Conservation (phyloP, 2,329 filamentous ascomycete genomes). For the Colletotrichum shisoi region DNA sequence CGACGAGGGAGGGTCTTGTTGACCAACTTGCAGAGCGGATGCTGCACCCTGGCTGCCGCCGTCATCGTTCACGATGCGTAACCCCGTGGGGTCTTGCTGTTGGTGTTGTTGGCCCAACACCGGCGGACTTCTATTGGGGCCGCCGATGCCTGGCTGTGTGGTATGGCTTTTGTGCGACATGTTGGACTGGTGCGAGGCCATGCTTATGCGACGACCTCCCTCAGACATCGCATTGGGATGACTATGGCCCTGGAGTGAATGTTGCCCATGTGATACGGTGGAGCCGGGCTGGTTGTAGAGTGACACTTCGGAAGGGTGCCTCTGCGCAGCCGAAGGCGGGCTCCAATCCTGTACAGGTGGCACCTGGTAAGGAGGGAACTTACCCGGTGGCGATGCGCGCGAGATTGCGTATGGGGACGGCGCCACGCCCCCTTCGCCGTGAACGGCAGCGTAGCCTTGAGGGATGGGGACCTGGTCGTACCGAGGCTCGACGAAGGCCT, state of each 20-base stretch:
- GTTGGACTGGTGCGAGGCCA: conserved; percentile 29
- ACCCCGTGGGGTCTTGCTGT: conserved; percentile 4
- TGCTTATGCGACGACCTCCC: conserved; percentile 26
- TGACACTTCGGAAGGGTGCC: conserved; percentile 23
- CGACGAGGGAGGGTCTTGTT: not conserved
- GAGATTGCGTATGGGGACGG: conserved; percentile 45
- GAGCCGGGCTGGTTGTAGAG: conserved; percentile 16
- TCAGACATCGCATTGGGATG: not conserved
- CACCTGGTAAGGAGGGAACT: conserved; percentile 36
- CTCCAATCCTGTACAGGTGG: conserved; percentile 34
- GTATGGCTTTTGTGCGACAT: conserved; percentile 4
- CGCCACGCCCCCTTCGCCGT: conserved; percentile 48
- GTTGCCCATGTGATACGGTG: conserved; percentile 26
- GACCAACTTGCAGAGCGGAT: not conserved
- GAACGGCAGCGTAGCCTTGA: conserved; percentile 48
- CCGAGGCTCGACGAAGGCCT: conserved; percentile 44
- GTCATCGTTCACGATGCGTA: not conserved
- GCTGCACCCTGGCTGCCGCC: not conserved
- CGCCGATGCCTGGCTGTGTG: not conserved
- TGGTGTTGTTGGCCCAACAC: conserved; percentile 5
- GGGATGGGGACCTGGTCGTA: conserved; percentile 53
- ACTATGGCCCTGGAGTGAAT: conserved; percentile 12
- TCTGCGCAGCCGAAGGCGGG: conserved; percentile 18
- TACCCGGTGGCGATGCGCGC: conserved; percentile 32
- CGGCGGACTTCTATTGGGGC: not conserved